Evolutionary conservation across 768 basidiomycete species (phyloP).

Genomic region (Fistulinella prunicolor): DNA sequence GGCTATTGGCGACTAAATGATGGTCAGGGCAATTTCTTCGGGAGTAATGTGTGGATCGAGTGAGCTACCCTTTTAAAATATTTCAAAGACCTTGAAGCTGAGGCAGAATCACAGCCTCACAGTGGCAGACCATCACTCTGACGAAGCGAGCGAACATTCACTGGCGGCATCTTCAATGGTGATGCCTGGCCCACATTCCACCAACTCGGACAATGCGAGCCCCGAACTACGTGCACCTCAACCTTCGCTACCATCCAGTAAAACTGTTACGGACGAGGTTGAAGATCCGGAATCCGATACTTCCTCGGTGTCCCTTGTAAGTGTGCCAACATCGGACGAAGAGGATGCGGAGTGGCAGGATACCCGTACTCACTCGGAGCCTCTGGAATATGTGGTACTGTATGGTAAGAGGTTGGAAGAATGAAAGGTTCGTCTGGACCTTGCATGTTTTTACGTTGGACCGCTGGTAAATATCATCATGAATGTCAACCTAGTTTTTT

Average conservation of each 20-base stretch:
- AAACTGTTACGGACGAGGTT: conserved; percentile 39
- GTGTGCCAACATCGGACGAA: conserved; percentile 54
- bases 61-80: conserved; percentile 38
- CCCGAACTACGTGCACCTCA: conserved; percentile 7
- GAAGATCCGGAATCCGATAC: conserved; percentile 36
- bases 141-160: conserved; percentile 43
- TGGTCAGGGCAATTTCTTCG: conserved; percentile 58
- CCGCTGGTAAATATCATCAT: background rate
- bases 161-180: conserved; percentile 64
- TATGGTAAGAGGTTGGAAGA: conserved; percentile 66
- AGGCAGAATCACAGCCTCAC: conserved; percentile 47
- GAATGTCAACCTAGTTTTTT: background rate
- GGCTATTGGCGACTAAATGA: conserved; percentile 75
- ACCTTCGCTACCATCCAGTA: conserved; percentile 18
- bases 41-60: conserved; percentile 75
- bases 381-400: conserved; percentile 65
- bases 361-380: conserved; percentile 42
- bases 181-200: conserved; percentile 49
- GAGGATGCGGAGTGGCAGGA: conserved; percentile 61
- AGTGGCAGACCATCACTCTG: conserved; percentile 51
- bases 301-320: conserved; percentile 58
- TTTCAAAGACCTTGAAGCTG: background rate
- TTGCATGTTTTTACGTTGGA: no score
- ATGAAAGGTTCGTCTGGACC: conserved; percentile 8
- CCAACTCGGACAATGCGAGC: conserved; percentile 11